A percentile compares a stretch with the other conserved stretches of the same genome.
phyloP scores from a whole-genome alignment of 805 yeast genomes.

The Nakazawaea wyomingensis region DNA sequence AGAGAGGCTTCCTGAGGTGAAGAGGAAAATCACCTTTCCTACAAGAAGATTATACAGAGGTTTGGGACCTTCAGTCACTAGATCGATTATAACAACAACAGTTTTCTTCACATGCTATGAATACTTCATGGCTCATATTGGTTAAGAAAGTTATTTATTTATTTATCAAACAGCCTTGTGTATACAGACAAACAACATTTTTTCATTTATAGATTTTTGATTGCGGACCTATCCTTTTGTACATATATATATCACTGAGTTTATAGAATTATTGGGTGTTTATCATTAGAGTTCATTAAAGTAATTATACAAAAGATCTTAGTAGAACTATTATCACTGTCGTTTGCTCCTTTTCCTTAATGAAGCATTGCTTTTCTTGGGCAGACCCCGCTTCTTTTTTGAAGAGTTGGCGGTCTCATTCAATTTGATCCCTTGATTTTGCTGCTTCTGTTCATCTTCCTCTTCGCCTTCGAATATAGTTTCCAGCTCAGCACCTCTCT shows the following conservation, averaged over 20 bases:
- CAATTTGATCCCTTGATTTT: no score
- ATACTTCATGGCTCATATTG: slow-evolving; percentile 52
- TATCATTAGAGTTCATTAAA: not conserved
- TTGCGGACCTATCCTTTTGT: not conserved
- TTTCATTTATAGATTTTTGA: not conserved
- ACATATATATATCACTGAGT: no score
- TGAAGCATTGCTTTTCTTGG: slow-evolving; percentile 25
- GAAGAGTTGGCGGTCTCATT: not conserved
- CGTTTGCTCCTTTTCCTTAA: slow-evolving; percentile 18
- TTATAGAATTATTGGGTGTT: no score
- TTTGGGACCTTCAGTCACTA: slow-evolving; percentile 63
- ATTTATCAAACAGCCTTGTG: no score
- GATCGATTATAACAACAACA: slow-evolving; percentile 71
- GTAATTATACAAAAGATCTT: not conserved
- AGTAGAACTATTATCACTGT: not conserved
- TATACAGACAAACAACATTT: no score
- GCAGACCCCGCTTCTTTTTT: slow-evolving; percentile 10
- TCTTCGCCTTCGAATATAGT: slow-evolving; percentile 3
- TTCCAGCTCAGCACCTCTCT: not conserved
- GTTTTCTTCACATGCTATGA: slow-evolving; percentile 73
- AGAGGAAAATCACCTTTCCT: slow-evolving; percentile 32
- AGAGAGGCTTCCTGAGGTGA: slow-evolving; percentile 31
- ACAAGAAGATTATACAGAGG: slow-evolving; percentile 65
- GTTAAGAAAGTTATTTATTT: not conserved
- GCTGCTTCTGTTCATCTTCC: slow-evolving; percentile 1